Conservation (phyloP, 2,329 filamentous ascomycete species). For the Neonectria faginata region DNA sequence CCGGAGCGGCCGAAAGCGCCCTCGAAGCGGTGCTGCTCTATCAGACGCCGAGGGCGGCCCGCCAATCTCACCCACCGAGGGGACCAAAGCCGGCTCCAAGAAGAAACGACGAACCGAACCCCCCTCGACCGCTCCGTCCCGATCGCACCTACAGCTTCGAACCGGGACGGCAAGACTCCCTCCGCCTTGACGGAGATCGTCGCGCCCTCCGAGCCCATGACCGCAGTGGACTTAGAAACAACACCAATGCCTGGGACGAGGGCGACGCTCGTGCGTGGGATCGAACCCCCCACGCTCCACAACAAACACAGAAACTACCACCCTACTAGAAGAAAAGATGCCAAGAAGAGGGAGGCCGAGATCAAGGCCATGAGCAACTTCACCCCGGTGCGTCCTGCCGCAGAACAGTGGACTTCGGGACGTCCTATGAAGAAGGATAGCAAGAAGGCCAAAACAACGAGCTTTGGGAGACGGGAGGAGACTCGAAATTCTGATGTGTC, state of each 20-base stretch:
- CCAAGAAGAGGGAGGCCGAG: slow-evolving; percentile 86
- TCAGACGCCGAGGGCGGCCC: slow-evolving; percentile 62
- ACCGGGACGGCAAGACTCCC: slow-evolving; percentile 67
- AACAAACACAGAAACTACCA: slow-evolving; percentile 71
- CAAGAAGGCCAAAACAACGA: slow-evolving; percentile 71
- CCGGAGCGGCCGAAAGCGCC: slow-evolving; percentile 74
- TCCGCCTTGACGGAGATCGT: slow-evolving; percentile 54
- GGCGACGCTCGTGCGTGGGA: slow-evolving; percentile 43
- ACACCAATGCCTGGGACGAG: slow-evolving; percentile 28
- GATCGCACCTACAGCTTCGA: slow-evolving; percentile 71
- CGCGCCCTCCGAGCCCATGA: slow-evolving; percentile 39
- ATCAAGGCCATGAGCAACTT: slow-evolving; percentile 85
- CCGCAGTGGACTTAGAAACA: slow-evolving; percentile 33
- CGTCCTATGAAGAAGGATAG: slow-evolving; percentile 72
- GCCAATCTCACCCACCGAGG: slow-evolving; percentile 52
- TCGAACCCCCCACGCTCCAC: slow-evolving; percentile 64
- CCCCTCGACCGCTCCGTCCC: slow-evolving; percentile 61
- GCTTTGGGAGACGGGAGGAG: slow-evolving; percentile 64
- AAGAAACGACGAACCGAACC: slow-evolving; percentile 60
- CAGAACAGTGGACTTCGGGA: slow-evolving; percentile 69
- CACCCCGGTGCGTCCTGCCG: slow-evolving; percentile 72
- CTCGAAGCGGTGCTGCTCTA: slow-evolving; percentile 64
- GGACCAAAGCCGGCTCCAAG: slow-evolving; percentile 44
- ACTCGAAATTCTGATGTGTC: slow-evolving; percentile 79
- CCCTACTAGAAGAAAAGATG: slow-evolving; percentile 76